Percentiles rank a stretch among this genome's conserved stretches.
Evolutionary conservation across 108 stramenopile species (phyloP).

Genomic region (Craspedostauros australis): DNA sequence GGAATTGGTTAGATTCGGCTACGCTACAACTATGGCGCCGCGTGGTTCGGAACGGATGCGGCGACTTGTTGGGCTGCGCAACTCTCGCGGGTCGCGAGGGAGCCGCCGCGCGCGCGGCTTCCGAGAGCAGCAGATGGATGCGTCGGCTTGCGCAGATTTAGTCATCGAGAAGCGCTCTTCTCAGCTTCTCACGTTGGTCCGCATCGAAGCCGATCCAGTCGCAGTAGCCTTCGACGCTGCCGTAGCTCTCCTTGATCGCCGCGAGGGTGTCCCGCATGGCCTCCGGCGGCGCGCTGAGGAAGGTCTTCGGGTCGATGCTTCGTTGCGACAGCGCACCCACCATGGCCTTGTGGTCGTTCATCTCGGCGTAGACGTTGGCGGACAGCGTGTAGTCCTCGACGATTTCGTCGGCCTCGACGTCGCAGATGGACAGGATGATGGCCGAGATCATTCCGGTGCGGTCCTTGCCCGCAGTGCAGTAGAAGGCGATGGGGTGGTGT

Average conservation of each 20-base stretch:
- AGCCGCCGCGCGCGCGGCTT: too few relatives aligned
- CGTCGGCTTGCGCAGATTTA: slow-evolving; percentile 1
- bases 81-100: too few relatives aligned
- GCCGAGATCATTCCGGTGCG: slow-evolving; percentile 86
- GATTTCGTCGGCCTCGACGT: slow-evolving; percentile 66
- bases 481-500: slow-evolving; percentile 86
- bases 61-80: too few relatives aligned
- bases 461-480: slow-evolving; percentile 94
- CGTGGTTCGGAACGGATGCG: too few relatives aligned
- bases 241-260: slow-evolving; percentile 66
- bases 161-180: slow-evolving; percentile 44
- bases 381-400: slow-evolving; percentile 86
- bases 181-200: slow-evolving; percentile 63
- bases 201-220: slow-evolving; percentile 84
- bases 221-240: slow-evolving; percentile 81
- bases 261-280: slow-evolving; percentile 80
- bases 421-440: slow-evolving; percentile 65
- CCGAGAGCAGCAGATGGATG: too few relatives aligned
- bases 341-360: slow-evolving; percentile 91
- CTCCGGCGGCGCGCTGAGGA: slow-evolving; percentile 83
- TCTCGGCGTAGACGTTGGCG: slow-evolving; percentile 89
- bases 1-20: too few relatives aligned
- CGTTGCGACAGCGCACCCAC: slow-evolving; percentile 86
- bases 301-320: slow-evolving; percentile 80
- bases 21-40: too few relatives aligned